Evolutionary conservation across 331 rosid species (phyloP).

Genomic region (Acacia concinna): DNA sequence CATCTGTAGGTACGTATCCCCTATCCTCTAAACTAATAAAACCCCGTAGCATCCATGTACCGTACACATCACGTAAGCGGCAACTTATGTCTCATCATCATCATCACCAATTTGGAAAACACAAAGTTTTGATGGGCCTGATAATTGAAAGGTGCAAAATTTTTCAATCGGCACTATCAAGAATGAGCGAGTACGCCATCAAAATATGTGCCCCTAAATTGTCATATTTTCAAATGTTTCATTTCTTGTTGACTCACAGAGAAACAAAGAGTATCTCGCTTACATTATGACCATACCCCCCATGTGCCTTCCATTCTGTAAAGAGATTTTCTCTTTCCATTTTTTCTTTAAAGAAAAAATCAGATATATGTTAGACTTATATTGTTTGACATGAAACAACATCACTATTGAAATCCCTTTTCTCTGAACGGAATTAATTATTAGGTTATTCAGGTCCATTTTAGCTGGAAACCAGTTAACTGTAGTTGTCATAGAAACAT

Average conservation of each 20-base stretch:
- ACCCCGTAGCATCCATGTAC: constrained; percentile 47
- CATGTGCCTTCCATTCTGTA: constrained; percentile 54
- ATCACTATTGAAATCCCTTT: constrained; percentile 23
- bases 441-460: constrained; percentile 13
- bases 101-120: constrained; percentile 30
- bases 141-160: constrained; percentile 10
- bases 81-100: constrained; percentile 31
- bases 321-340: constrained; percentile 37
- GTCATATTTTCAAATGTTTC: constrained; percentile 32
- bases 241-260: constrained; percentile 18
- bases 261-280: constrained; percentile 31
- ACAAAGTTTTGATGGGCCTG: constrained; percentile 25
- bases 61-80: constrained; percentile 43
- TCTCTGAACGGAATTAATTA: constrained; percentile 9
- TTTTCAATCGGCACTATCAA: constrained; percentile 18
- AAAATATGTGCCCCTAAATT: constrained; percentile 31
- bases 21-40: constrained; percentile 31
- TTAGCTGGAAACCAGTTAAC: constrained; percentile 1
- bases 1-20: constrained; percentile 41
- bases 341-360: constrained; percentile 4
- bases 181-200: too few species aligned
- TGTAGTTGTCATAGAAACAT: background rate
- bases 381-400: constrained; percentile 43
- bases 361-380: constrained; percentile 20
- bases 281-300: constrained; percentile 51